phyloP scores from a whole-genome alignment of 1,139 yeast genomes.

The Groenewaldozyma sp. region DNA sequence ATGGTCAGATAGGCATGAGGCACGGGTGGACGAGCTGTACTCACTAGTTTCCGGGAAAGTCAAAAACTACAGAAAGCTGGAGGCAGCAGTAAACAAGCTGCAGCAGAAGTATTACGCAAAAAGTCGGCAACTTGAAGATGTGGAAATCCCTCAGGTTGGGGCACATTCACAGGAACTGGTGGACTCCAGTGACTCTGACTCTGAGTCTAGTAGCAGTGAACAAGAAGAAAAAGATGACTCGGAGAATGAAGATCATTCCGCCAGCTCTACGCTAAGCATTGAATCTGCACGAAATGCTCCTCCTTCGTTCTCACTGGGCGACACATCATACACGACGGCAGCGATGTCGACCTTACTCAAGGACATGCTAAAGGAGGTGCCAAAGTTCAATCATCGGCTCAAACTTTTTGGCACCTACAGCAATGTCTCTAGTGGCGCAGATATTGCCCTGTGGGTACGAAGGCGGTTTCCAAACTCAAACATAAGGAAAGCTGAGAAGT shows the following conservation, averaged over 20 bases:
- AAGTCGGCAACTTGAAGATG: constrained; percentile 61
- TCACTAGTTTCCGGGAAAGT: constrained; percentile 40
- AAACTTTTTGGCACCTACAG: constrained; percentile 48
- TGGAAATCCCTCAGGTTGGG: constrained; percentile 10
- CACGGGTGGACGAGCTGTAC: constrained; percentile 52
- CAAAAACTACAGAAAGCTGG: constrained; percentile 40
- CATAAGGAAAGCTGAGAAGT: constrained; percentile 54
- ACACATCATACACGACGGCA: constrained; percentile 13
- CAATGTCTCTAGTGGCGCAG: constrained; percentile 51
- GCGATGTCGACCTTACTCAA: constrained; percentile 29
- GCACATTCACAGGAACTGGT: neutral
- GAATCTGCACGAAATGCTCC: neutral
- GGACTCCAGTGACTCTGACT: neutral
- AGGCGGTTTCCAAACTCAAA: constrained; percentile 33
- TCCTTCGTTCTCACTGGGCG: constrained; percentile 23
- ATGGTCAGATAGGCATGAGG: constrained; percentile 65
- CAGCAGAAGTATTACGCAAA: constrained; percentile 63
- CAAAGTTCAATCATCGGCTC: constrained; percentile 41
- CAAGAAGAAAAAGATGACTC: neutral
- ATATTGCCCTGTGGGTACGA: constrained; percentile 50
- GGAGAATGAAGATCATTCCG: neutral
- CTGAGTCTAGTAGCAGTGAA: neutral
- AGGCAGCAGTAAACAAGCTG: constrained; percentile 41
- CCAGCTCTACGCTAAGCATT: neutral
- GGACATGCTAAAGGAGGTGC: constrained; percentile 34